Percentiles rank a stretch among this genome's conserved stretches.
Conservation (phyloP, 495 filamentous ascomycete species). For the Umbilicaria muhlenbergii region DNA sequence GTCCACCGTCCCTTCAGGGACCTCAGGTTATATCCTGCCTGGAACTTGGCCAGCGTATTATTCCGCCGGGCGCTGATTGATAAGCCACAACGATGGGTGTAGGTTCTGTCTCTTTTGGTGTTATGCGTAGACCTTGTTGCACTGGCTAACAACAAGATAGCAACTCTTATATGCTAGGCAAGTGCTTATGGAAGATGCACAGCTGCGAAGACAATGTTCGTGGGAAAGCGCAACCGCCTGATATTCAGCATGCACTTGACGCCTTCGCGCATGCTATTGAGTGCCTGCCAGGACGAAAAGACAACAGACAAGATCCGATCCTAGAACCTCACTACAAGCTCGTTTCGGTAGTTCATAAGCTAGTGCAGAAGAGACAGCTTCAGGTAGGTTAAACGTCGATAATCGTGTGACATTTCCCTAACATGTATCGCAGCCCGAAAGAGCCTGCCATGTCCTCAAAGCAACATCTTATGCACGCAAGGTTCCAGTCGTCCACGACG, state of each 20-base stretch:
- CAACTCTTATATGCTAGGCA: constrained; percentile 78
- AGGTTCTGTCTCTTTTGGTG: constrained; percentile 18
- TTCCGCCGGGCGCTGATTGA: constrained; percentile 59
- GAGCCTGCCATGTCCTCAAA: constrained; percentile 37
- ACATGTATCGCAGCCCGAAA: constrained; percentile 20
- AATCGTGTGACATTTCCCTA: background rate
- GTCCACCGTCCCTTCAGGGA: constrained; percentile 55
- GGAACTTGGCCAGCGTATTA: constrained; percentile 73
- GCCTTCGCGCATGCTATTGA: constrained; percentile 62
- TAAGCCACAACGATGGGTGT: constrained; percentile 76
- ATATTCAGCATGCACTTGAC: constrained; percentile 44
- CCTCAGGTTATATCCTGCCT: constrained; percentile 59
- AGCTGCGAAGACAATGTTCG: constrained; percentile 34
- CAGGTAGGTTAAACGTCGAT: constrained; percentile 20
- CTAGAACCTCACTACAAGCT: constrained; percentile 96
- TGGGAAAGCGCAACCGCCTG: constrained; percentile 29
- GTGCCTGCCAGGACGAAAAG: constrained; percentile 62
- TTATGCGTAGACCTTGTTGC: background rate
- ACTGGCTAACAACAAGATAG: constrained; percentile 20
- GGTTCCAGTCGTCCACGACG: constrained; percentile 29
- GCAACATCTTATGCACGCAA: constrained; percentile 41
- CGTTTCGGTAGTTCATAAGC: constrained; percentile 70
- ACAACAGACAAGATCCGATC: constrained; percentile 65
- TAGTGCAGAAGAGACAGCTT: constrained; percentile 33
- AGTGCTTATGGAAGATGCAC: constrained; percentile 94